Conservation (phyloP, 2,329 filamentous ascomycete genomes). For the Colletotrichum spaethianum region DNA sequence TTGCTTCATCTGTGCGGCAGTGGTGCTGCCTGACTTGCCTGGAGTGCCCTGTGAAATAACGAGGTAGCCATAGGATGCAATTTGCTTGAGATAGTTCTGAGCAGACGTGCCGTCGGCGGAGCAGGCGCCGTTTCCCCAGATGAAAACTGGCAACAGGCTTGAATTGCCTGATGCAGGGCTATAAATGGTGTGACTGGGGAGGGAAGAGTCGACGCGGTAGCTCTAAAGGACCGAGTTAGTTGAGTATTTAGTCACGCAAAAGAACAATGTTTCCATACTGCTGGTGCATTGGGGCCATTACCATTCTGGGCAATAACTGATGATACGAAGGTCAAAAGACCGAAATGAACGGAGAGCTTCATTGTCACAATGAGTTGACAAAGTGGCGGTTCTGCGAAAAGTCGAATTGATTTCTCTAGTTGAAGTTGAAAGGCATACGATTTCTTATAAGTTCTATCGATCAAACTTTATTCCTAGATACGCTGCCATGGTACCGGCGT, state of each 20-base stretch:
- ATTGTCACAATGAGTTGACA: background rate
- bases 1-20: slow-evolving; percentile 45
- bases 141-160: slow-evolving; percentile 44
- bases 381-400: too few species aligned
- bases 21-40: slow-evolving; percentile 39
- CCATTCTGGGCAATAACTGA: background rate
- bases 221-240: background rate
- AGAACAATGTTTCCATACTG: background rate
- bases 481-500: background rate
- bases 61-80: slow-evolving; percentile 47
- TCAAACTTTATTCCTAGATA: background rate
- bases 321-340: background rate
- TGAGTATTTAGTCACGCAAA: background rate
- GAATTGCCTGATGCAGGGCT: background rate
- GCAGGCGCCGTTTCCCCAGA: slow-evolving; percentile 51
- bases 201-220: background rate
- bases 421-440: background rate
- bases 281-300: background rate
- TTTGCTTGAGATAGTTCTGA: slow-evolving; percentile 43
- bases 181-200: background rate
- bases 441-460: background rate
- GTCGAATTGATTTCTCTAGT: too few species aligned
- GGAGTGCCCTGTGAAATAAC: slow-evolving; percentile 46
- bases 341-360: background rate
- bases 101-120: slow-evolving; percentile 42